Evolutionary conservation across 140 eudicot genomes (phyloP).

Genomic region (Stevia rebaudiana): DNA sequence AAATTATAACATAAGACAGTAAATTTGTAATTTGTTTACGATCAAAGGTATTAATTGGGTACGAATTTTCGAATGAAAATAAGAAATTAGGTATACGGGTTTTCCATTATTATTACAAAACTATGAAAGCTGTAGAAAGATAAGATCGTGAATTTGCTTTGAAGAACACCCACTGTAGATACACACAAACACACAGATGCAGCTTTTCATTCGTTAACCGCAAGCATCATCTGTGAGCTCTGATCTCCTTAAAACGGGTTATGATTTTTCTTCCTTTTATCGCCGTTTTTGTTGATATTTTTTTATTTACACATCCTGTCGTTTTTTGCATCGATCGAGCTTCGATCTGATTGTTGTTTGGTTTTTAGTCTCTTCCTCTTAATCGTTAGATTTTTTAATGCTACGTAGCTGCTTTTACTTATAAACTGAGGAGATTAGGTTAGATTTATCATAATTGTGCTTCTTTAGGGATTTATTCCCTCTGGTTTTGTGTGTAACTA

Average conservation of each 20-base stretch:
- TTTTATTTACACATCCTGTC: neutral
- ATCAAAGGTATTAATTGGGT: conserved; percentile 6
- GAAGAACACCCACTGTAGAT: conserved; percentile 14
- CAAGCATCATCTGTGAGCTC: conserved; percentile 1
- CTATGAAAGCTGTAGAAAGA: conserved; percentile 19
- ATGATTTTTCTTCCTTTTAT: neutral
- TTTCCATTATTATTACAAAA: neutral
- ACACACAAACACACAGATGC: neutral
- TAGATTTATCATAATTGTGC: neutral
- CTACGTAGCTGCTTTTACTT: conserved; percentile 6
- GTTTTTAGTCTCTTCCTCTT: neutral
- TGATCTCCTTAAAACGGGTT: conserved; percentile 8
- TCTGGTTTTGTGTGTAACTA: neutral
- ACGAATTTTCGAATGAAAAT: neutral
- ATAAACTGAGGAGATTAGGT: conserved; percentile 2
- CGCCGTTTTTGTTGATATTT: neutral
- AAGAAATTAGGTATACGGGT: conserved; percentile 13
- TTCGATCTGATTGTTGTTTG: conserved; percentile 29
- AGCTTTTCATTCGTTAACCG: conserved; percentile 1
- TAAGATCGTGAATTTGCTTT: conserved; percentile 31
- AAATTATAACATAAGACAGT: too few relatives aligned
- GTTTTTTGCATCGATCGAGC: conserved; percentile 14
- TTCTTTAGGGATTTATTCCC: neutral
- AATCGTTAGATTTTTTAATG: neutral
- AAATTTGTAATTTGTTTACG: too few relatives aligned